phyloP scores from a whole-genome alignment of 148 eudicot genomes.

The Pouteria glomerata region DNA sequence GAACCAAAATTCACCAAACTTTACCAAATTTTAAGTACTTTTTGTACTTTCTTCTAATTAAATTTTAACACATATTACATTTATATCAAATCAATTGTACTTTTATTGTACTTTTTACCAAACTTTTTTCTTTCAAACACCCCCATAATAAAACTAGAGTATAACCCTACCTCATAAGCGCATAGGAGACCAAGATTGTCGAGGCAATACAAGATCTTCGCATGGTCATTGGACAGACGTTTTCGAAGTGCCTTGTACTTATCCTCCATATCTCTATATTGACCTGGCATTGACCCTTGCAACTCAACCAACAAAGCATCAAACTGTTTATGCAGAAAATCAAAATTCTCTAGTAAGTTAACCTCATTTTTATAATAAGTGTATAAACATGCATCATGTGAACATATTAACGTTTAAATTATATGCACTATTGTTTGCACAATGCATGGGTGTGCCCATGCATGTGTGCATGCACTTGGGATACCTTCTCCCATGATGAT shows the following conservation, averaged over 20 bases:
- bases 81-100: too few relatives aligned
- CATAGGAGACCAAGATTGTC: slow-evolving; percentile 52
- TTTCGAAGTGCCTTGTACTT: slow-evolving; percentile 27
- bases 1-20: too few relatives aligned
- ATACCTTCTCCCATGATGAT: slow-evolving; percentile 41
- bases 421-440: background rate
- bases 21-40: too few relatives aligned
- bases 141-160: too few relatives aligned
- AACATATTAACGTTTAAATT: background rate
- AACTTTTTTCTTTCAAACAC: too few relatives aligned
- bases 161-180: slow-evolving; percentile 46
- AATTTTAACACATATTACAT: too few relatives aligned
- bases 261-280: slow-evolving; percentile 25
- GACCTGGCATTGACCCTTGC: slow-evolving; percentile 28
- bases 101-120: too few relatives aligned
- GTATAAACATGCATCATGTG: background rate
- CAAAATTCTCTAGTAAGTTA: background rate
- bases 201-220: slow-evolving; percentile 51
- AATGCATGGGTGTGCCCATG: background rate
- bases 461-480: background rate
- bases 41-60: too few relatives aligned
- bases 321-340: slow-evolving; percentile 30
- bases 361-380: background rate
- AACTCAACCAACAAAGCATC: slow-evolving; percentile 32
- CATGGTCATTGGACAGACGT: slow-evolving; percentile 37